These are phyloP conservation scores for Meyerozyma carpophila DNA, from an alignment of 1,139 yeast species.

Conservation along the genomic window DNA sequence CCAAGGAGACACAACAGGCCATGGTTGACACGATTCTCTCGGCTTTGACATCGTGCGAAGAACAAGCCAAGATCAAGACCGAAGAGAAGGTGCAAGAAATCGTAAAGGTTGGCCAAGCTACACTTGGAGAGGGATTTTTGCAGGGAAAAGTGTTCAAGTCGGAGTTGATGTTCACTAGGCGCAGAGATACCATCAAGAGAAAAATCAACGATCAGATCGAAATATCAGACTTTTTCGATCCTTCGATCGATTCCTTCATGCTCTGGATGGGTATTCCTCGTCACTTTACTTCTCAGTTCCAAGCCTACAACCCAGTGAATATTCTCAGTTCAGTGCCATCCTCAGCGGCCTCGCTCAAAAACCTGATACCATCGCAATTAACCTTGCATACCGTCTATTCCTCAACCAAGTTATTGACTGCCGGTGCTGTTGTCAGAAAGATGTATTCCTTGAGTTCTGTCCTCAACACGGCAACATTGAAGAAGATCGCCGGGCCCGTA, in stretches of 20 bases:
- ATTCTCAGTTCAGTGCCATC: conserved; percentile 29
- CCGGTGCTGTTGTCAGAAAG: conserved; percentile 36
- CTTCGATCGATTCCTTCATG: conserved; percentile 55
- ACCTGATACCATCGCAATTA: conserved; percentile 33
- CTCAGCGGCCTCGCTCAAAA: conserved; percentile 26
- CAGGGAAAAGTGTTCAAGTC: conserved; percentile 67
- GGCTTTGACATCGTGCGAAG: conserved; percentile 64
- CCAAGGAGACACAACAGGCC: conserved; percentile 60
- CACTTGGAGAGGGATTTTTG: conserved; percentile 55
- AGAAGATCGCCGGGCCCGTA: conserved; percentile 40
- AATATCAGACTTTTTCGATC: conserved; percentile 71
- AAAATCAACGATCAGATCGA: conserved; percentile 56
- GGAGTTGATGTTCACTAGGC: conserved; percentile 78
- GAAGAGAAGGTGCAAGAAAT: conserved; percentile 56
- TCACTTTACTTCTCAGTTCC: conserved; percentile 24
- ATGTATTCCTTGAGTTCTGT: conserved; percentile 23
- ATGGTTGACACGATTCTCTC: conserved; percentile 62
- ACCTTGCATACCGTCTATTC: conserved; percentile 41
- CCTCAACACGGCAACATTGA: conserved; percentile 25
- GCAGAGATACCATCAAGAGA: conserved; percentile 58
- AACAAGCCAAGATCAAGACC: conserved; percentile 59
- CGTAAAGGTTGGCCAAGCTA: conserved; percentile 54
- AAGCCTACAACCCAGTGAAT: conserved; percentile 30
- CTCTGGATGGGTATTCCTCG: conserved; percentile 39
- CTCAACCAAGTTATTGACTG: conserved; percentile 39